Evolutionary conservation across 768 basidiomycete species (phyloP).

Genomic region (Sporobolomyces pararoseus): DNA sequence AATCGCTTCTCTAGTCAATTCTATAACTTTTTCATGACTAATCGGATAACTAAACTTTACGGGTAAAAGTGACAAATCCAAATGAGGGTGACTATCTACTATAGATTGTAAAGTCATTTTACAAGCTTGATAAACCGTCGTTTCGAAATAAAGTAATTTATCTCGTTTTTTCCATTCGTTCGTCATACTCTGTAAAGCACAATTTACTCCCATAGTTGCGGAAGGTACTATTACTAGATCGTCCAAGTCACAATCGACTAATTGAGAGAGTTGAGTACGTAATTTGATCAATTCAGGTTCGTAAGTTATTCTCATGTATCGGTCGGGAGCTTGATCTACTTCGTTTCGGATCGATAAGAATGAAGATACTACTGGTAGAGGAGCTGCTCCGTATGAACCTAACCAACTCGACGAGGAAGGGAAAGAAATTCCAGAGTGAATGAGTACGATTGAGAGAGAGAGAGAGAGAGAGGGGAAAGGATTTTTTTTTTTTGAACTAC

Average conservation of each 20-base stretch:
- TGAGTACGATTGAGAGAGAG: background rate
- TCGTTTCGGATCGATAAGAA: constrained; percentile 10
- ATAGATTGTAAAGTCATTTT: constrained; percentile 27
- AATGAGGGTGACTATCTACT: constrained; percentile 35
- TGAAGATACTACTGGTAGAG: constrained; percentile 22
- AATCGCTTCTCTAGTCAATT: constrained; percentile 6
- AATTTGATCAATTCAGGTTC: constrained; percentile 10
- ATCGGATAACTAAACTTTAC: constrained; percentile 36
- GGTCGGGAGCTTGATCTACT: constrained; percentile 24
- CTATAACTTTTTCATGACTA: constrained; percentile 30
- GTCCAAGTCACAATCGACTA: constrained; percentile 34
- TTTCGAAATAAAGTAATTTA: constrained; percentile 33
- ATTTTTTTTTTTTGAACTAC: too few relatives aligned
- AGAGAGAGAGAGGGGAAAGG: background rate
- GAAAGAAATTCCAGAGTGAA: too few relatives aligned
- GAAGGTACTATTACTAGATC: constrained; percentile 41
- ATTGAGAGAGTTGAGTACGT: constrained; percentile 15
- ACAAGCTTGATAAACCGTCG: constrained; percentile 40
- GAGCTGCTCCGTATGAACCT: constrained; percentile 39
- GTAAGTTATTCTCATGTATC: constrained; percentile 31
- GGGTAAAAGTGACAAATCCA: constrained; percentile 31
- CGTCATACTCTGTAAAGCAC: constrained; percentile 24
- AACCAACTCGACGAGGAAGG: too few relatives aligned
- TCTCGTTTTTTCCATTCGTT: constrained; percentile 40
- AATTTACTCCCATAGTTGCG: constrained; percentile 41